Evolutionary conservation across 768 basidiomycete species (phyloP).

Genomic region (Pluteus cervinus): DNA sequence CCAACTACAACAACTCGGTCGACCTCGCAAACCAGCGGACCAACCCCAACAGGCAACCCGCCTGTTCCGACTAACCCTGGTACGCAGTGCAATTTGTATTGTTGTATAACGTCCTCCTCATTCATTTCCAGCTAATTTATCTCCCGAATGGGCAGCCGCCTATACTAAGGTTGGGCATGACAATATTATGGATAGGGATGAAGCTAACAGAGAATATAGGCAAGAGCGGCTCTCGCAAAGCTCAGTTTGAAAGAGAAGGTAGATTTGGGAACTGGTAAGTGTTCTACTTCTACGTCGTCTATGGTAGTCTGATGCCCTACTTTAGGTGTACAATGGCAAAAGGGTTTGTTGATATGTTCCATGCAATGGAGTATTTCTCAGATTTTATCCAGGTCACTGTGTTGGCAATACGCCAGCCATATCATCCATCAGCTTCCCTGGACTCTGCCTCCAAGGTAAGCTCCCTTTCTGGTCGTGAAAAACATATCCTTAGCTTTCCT

Average conservation of each 20-base stretch:
- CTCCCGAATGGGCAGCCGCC: constrained; percentile 49
- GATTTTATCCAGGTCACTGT: constrained; percentile 28
- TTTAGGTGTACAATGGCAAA: constrained; percentile 36
- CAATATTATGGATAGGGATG: background rate
- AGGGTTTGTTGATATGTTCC: constrained; percentile 17
- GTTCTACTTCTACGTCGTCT: background rate
- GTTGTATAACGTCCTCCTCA: background rate
- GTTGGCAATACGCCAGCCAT: constrained; percentile 47
- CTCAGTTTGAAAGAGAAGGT: constrained; percentile 53
- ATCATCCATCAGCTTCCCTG: constrained; percentile 40
- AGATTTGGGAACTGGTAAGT: constrained; percentile 45
- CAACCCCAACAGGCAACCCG: constrained; percentile 13
- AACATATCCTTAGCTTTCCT: background rate
- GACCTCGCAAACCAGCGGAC: constrained; percentile 13
- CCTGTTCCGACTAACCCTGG: constrained; percentile 16
- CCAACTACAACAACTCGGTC: constrained; percentile 20
- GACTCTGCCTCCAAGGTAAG: constrained; percentile 44
- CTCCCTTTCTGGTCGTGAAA: background rate
- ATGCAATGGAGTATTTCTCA: background rate
- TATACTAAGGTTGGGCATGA: constrained; percentile 38
- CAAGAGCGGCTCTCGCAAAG: constrained; percentile 40
- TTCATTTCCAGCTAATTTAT: constrained; percentile 27
- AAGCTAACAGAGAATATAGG: constrained; percentile 23
- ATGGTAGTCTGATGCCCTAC: background rate
- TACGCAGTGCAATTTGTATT: constrained; percentile 13